phyloP scores from a whole-genome alignment of 1,284 basidiomycete species.

The Melampsora larici-populina region DNA sequence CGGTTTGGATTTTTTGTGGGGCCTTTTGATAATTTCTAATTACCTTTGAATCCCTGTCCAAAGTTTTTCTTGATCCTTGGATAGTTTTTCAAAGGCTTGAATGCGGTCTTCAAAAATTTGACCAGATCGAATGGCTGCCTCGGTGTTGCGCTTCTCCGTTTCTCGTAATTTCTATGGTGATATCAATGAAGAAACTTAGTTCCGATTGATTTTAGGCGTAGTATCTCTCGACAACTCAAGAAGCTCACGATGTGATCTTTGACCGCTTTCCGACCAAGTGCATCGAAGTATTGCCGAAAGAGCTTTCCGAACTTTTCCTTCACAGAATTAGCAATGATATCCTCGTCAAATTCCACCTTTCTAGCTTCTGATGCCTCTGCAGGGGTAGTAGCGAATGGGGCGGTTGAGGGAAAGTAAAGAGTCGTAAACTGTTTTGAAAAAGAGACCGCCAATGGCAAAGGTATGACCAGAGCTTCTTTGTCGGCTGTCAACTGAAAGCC shows the following conservation, averaged over 20 bases:
- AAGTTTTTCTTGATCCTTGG: conserved; percentile 86
- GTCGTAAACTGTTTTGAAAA: conserved; percentile 75
- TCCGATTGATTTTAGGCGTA: neutral
- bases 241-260: conserved; percentile 65
- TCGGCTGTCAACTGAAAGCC: conserved; percentile 25
- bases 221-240: neutral
- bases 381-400: conserved; percentile 65
- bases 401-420: conserved; percentile 73
- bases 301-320: conserved; percentile 85
- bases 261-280: conserved; percentile 80
- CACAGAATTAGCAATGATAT: conserved; percentile 75
- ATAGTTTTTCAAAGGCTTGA: conserved; percentile 97
- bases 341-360: conserved; percentile 59
- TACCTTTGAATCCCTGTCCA: conserved; percentile 41
- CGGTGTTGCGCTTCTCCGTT: conserved; percentile 91
- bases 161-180: conserved; percentile 76
- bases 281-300: conserved; percentile 89
- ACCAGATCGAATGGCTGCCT: conserved; percentile 96
- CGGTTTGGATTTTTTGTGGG: neutral
- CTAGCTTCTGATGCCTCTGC: conserved; percentile 77
- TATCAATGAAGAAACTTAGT: neutral
- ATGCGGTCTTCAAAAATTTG: conserved; percentile 99
- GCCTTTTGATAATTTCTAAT: neutral
- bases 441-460: conserved; percentile 48
- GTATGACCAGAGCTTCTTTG: conserved; percentile 46